A percentile compares a stretch with the other conserved stretches of the same genome.
phyloP scores from a whole-genome alignment of 768 basidiomycete genomes.

The Gyrodon lividus region DNA sequence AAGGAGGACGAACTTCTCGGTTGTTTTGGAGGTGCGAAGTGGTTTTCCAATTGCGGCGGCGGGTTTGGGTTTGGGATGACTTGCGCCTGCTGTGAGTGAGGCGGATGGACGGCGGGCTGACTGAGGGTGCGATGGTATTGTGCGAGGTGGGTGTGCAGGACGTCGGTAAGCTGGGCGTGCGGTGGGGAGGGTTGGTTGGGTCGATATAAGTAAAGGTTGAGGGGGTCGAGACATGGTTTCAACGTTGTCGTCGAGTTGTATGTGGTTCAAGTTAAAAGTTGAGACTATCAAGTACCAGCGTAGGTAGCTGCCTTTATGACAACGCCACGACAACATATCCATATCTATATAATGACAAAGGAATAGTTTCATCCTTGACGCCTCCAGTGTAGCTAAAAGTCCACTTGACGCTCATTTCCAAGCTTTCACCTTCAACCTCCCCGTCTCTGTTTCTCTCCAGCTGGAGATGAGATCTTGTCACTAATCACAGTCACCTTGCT shows the following conservation, averaged over 20 bases:
- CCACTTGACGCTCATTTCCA: too few species aligned
- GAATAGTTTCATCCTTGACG: too few species aligned
- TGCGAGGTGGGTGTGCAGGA: slow-evolving; percentile 19
- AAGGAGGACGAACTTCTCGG: slow-evolving; percentile 85
- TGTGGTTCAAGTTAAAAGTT: too few species aligned
- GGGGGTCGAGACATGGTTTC: neutral
- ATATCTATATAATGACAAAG: too few species aligned
- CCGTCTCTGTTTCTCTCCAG: too few species aligned
- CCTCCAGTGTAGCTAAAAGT: too few species aligned
- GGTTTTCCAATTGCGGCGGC: slow-evolving; percentile 42
- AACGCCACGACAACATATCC: too few species aligned
- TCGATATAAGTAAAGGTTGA: slow-evolving; percentile 11
- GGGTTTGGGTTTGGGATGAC: slow-evolving; percentile 17
- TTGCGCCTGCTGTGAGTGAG: slow-evolving; percentile 11
- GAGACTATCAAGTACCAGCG: too few species aligned
- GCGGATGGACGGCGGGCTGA: neutral
- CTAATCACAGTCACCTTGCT: too few species aligned
- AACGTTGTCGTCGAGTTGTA: slow-evolving; percentile 12
- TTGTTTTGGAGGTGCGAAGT: slow-evolving; percentile 86
- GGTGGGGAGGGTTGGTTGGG: slow-evolving; percentile 24
- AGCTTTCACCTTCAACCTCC: too few species aligned
- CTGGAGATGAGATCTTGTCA: too few species aligned
- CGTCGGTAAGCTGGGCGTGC: slow-evolving; percentile 23
- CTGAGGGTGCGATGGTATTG: neutral
- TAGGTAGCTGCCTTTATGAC: too few species aligned